A percentile compares a stretch with the other conserved stretches of the same genome.
Evolutionary conservation across 2,329 filamentous ascomycete genomes (phyloP).

Genomic region (Penicillium sp.): DNA sequence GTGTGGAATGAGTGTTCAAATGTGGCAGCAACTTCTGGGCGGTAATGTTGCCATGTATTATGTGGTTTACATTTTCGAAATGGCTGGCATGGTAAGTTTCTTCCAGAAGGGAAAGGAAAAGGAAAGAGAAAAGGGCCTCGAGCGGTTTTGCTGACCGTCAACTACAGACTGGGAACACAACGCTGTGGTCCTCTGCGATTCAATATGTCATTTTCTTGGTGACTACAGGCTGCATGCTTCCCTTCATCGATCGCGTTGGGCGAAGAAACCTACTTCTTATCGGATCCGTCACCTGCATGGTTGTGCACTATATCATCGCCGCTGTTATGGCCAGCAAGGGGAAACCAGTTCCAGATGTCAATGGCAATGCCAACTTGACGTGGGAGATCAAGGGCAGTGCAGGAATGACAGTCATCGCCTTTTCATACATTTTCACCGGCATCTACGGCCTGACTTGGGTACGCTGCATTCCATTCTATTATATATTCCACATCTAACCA

Average conservation of each 20-base stretch:
- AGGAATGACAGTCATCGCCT: conserved; percentile 54
- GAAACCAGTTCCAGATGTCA: conserved; percentile 38
- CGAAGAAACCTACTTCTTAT: conserved; percentile 42
- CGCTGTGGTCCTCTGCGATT: conserved; percentile 48
- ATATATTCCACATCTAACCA: not conserved
- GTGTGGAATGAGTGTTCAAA: conserved; percentile 46
- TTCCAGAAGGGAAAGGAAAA: no score
- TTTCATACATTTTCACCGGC: conserved; percentile 48
- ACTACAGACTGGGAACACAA: conserved; percentile 30
- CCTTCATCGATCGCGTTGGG: conserved; percentile 44
- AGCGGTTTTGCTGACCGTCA: conserved; percentile 1
- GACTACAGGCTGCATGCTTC: conserved; percentile 45
- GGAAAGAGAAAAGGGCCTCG: accelerated
- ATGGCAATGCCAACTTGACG: conserved; percentile 39
- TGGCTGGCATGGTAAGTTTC: conserved; percentile 45
- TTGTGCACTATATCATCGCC: conserved; percentile 47
- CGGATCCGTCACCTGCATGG: conserved; percentile 41
- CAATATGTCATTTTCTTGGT: conserved; percentile 51
- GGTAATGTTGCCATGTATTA: conserved; percentile 55
- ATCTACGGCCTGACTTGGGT: conserved; percentile 33
- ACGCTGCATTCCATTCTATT: conserved; percentile 26
- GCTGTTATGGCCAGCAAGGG: conserved; percentile 46
- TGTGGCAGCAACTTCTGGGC: conserved; percentile 51
- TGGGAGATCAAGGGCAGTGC: conserved; percentile 44
- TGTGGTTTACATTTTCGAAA: conserved; percentile 53